Base-by-base conservation (phyloP, 2,329 filamentous ascomycete species). In the Sodiomyces alkalinus region DNA sequence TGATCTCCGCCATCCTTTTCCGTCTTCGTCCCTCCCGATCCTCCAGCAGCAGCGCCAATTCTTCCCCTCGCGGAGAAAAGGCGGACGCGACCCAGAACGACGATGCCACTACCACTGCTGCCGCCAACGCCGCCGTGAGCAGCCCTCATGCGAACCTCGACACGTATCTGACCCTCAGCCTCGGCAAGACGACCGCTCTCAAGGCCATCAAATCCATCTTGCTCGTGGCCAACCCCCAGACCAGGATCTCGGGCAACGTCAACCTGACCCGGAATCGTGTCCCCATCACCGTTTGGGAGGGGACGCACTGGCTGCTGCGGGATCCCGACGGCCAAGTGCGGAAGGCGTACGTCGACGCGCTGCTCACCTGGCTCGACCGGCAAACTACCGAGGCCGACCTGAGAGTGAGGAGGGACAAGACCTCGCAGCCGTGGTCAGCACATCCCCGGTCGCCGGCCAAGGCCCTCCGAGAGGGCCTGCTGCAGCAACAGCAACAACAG, bases 241-340 rank as follows among this genome's bases (percentile, higher is more conserved):
- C 63, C 14, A 71, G 64, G 39, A 56, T 64, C 34, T 62, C 58
- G 39, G 67, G 65, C 39, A 73, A 64, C 46, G 64, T 61, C 28
- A 69, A 69, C 17, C 67, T 90, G 28, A 71, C 74, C 5, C 69
- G 85, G 37, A 81, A 78, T 47, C 71, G 64, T 22, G 80, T 92
- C 1, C 75, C 80, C 0, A 64, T 92, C 7, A 69, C 80, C 30
- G 79, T 86, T 1, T 98, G 90, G 90, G 86, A 96, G 51, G 83
- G 82, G n/a, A 93, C 86, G 0, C 83, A 94, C 36, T 93, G 83
- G 81, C 68, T 96, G 24, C 58, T 96, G 13, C 74, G 80, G 20
- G 87, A 94, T 43, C 64, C 72, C 1, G 77, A 86, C 42, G 72
- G 72, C 18, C 64, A 72, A 18, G 85, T 96, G 19, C 73, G 86